phyloP scores from a whole-genome alignment of 2,329 filamentous ascomycete genomes.

The Ophiosphaerella herpotricha region DNA sequence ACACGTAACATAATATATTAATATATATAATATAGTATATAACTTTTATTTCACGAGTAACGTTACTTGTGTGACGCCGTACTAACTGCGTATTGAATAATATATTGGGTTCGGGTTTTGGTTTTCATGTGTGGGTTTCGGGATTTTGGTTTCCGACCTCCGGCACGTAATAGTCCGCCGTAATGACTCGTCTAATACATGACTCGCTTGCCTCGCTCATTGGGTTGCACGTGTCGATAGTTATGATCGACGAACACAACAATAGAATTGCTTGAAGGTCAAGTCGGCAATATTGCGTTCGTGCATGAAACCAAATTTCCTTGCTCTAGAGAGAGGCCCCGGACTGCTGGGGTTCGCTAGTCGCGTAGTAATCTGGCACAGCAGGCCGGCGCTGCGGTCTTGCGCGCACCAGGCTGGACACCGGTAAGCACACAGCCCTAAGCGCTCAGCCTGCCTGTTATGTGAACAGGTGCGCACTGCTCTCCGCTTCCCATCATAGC shows the following conservation, averaged over 20 bases:
- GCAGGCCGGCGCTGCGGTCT: background rate
- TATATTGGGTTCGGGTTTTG: too few species aligned
- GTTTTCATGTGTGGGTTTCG: too few species aligned
- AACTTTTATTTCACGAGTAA: too few species aligned
- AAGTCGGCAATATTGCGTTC: background rate
- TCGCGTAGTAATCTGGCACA: background rate
- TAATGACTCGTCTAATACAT: too few species aligned
- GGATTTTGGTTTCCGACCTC: too few species aligned
- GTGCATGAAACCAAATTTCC: background rate
- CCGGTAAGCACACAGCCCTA: background rate
- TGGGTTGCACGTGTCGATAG: too few species aligned
- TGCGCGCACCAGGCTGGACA: background rate
- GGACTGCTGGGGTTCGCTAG: background rate
- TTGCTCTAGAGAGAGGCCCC: background rate
- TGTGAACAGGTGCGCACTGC: background rate
- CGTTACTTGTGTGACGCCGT: too few species aligned
- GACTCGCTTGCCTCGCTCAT: too few species aligned
- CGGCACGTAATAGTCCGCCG: too few species aligned
- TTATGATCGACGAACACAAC: background rate
- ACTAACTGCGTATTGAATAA: too few species aligned
- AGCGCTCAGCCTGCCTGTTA: background rate
- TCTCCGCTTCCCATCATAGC: background rate
- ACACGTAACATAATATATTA: too few species aligned
- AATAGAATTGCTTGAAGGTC: background rate
- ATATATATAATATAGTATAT: too few species aligned